Evolutionary conservation across 176 grass and related monocot genomes (phyloP), one percentile per base, ranked within the genome.

Genomic region (Saccharum spontaneum): DNA sequence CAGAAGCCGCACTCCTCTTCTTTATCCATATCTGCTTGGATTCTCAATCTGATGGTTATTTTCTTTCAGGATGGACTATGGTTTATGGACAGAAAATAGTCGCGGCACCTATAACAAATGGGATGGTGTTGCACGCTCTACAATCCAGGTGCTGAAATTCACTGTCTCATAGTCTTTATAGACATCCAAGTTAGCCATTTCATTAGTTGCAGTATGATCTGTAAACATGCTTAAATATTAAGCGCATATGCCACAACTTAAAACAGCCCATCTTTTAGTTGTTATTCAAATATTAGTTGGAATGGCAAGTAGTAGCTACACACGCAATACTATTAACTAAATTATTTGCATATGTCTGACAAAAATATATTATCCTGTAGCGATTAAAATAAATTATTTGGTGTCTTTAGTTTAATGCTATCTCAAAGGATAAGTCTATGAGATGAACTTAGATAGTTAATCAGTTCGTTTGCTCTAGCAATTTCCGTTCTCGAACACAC

Each of bases 71-170:
- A 98, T 98, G 96, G 93, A 98, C 86, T 92, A 92, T 28, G 96
- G 96, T 78, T 59, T 79, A 24, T 98, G 96, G 96, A 98, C 93
- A 44, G 96, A 98, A 16, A 98, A 92, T 69, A 95, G 93, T 61
- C 94, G 93, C 1, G 86, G 96, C 33, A 94, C 93, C 17, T 98
- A 98, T 67, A 98, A 98, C 77, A 98, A 98, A 92, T 98, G 96
- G 96, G 96, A 98, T 86, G 96, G 96, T 41, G 96, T 98, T 82
- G 96, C 93, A 80, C 93, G 93, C 31, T 91, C 92, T 61, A 98
- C 96, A 79, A 90, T 90, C 63, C 96, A 98, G 89, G 93, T 98
- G 30, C 45, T 71, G 26, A 60, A 82, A 34, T 72, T 41, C 11
- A 10, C 15, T n/a, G 36, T 30, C 7, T n/a, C 20, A 1, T 61